Evolutionary conservation across 2,329 filamentous ascomycete genomes (phyloP), one percentile per base, ranked within the genome.

Genomic region (Penicillium sp.): DNA sequence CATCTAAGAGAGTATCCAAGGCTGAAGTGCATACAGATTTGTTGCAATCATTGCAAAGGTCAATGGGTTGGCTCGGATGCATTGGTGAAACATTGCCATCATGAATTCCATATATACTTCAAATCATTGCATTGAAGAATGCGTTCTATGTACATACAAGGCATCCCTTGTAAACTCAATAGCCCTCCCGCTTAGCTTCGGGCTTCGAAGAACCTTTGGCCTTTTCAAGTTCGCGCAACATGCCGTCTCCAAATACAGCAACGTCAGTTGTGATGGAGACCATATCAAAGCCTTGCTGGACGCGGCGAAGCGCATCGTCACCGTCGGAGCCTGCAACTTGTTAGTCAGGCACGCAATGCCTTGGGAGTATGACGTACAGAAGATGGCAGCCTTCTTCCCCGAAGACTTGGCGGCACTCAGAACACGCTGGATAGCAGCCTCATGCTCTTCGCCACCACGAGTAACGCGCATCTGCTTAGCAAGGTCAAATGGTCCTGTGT

Each of bases 361-460:
- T 24, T 3, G 9, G 3, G 16, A 7, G 18, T 2, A 14, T 22
- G 32, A 66, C 64, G n/a, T 65, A 71, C 73, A 76, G 63, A 75
- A 76, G 29, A 76, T 76, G 42, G 73, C 74, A 24, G 72, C 72
- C 57, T 65, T 74, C 62, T 75, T 76, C 46, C 73, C 72, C 4
- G 68, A 65, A 2, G 61, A 61, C 52, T 70, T 65, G 18, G 70
- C 68, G 3, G 74, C 74, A 22, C 60, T 57, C 44, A 73, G 48
- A 39, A 70, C 68, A 9, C 68, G 67, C 42, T 72, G 64, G 34
- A 76, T 76, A 38, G 72, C 71, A 27, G 70, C 70, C 54, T 75
- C 73, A 56, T 75, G 74, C 59, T 75, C 72, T 32, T 69, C 63
- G 2, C 73, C 69, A 21, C 69, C 65, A 1, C 68, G 69, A 18